Evolutionary conservation across 2,329 filamentous ascomycete species (phyloP), one percentile per base, ranked within the genome.

Genomic region (Colletotrichum aenigma): DNA sequence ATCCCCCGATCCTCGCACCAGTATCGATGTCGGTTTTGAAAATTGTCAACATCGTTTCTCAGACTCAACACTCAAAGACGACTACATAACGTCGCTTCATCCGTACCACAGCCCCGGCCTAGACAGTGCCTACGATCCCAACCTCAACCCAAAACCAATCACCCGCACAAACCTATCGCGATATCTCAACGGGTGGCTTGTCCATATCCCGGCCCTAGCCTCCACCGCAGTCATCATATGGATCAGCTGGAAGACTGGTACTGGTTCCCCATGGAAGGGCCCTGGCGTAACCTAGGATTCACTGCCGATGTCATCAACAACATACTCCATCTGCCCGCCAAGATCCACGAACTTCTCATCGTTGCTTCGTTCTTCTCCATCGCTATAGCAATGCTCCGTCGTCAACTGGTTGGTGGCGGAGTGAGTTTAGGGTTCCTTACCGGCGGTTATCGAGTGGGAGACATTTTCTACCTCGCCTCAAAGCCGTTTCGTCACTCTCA

Each of bases 371-470:
- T 77, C 18, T 65, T 72, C 4, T 38, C 71, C 6, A 75, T 77
- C n/a, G 66, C 72, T 2, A 52, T 75, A 8, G 28, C 55, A 13
- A 71, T 71, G 21, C 43, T 67, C 24, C 56, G 64, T 8, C 62
- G 75, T 5, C 55, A 56, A 2, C 24, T 77, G 13, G 18, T 75
- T 21, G 67, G 72, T 6, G 64, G 18, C 18, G 75, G 75, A 12
- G 30, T 77, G 4, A 67, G 71, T 6, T 26, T 75, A 4, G 75
- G 75, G 4, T 67, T 77, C 15, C 66, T 77, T 24, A 77, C 75
- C 9, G 75, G 66, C 1, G 72, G 67, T 2, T 77, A 77, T 18
- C 34, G 75, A 7, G 62, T 77, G 16, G 75, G 75, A 12, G 75
- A 77, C 28, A 15, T 75, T 32, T 24, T 36, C 26, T 77, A 75